phyloP scores from a whole-genome alignment of 106 monocot species.

The Chionographis japonica region DNA sequence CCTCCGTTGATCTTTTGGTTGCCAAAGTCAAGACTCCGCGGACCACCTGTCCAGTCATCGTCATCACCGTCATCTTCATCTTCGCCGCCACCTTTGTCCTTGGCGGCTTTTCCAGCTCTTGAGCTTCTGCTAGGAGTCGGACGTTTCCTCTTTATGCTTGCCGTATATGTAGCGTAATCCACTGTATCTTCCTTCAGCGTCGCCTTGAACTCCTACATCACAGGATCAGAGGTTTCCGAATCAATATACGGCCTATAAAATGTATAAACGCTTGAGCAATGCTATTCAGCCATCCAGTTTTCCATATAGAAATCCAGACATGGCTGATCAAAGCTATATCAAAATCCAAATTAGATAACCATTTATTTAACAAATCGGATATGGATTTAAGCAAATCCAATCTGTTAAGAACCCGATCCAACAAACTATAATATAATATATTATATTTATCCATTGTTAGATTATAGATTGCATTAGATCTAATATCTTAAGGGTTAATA shows the following conservation, averaged over 20 bases:
- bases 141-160: slow-evolving; percentile 57
- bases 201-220: slow-evolving; percentile 69
- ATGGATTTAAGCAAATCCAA: too few species aligned
- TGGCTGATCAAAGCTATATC: too few species aligned
- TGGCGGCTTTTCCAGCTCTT: slow-evolving; percentile 36
- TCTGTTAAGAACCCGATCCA: too few species aligned
- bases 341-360: too few species aligned
- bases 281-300: too few species aligned
- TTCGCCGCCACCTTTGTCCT: neutral
- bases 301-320: too few species aligned
- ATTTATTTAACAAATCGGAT: too few species aligned
- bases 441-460: too few species aligned
- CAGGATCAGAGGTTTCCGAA: neutral
- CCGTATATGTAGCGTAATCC: slow-evolving; percentile 58
- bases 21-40: slow-evolving; percentile 53
- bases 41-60: slow-evolving; percentile 76
- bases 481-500: too few species aligned
- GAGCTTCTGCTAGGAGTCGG: slow-evolving; percentile 58
- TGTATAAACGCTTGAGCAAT: neutral
- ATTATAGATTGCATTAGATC: too few species aligned
- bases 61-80: slow-evolving; percentile 37
- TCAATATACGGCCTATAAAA: neutral
- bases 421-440: too few species aligned
- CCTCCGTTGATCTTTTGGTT: slow-evolving; percentile 29
- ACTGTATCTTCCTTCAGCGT: slow-evolving; percentile 71